Evolutionary conservation across 2,329 filamentous ascomycete genomes (phyloP), one percentile per base, ranked within the genome.

Genomic region (Fusarium equiseti): DNA sequence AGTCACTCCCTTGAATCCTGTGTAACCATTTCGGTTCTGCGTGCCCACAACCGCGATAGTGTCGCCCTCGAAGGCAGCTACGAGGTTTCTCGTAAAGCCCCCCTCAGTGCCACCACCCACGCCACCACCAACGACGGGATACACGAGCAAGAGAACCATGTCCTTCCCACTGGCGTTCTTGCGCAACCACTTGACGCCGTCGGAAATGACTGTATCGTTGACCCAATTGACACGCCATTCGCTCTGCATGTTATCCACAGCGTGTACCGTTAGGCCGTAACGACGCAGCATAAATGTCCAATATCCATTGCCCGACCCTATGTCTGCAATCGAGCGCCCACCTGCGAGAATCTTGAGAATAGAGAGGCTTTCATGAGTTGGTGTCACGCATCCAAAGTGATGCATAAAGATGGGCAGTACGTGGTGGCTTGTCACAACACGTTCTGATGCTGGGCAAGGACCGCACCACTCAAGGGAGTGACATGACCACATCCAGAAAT

Each of bases 1-100:
- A 26, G 86, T 89, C 78, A 86, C 81, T 70, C 86, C 83, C 57
- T 82, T 84, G 77, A 94, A 93, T 0, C 86, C 90, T 1, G 92
- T 94, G 76, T 92, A 94, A 3, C 91, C 90, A 77, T 92, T 94
- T 22, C 80, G 80, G 76, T 93, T 94, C 80, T 93, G 91, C 24
- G 92, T 93, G 22, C 91, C 91, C 3, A 91, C 91, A 16, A 92
- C 88, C n/a, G 91, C 88, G 53, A 94, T 83, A 6, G 86, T 89
- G 73, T 90, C 86, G 32, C 90, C 90, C 44, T 82, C 75, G 75
- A 89, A 94, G 20, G 87, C 87, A 59, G 82, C 82, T 66, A 94
- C 79, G 64, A 92, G 82, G 65, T 83, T 82, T 40, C 85, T 84
- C 2, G 91, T 93, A 74, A 94, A 94, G 22, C 85, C 85, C 6